Base-by-base conservation (phyloP, 176 grass and related monocot genomes). In the Avena atlantica region DNA sequence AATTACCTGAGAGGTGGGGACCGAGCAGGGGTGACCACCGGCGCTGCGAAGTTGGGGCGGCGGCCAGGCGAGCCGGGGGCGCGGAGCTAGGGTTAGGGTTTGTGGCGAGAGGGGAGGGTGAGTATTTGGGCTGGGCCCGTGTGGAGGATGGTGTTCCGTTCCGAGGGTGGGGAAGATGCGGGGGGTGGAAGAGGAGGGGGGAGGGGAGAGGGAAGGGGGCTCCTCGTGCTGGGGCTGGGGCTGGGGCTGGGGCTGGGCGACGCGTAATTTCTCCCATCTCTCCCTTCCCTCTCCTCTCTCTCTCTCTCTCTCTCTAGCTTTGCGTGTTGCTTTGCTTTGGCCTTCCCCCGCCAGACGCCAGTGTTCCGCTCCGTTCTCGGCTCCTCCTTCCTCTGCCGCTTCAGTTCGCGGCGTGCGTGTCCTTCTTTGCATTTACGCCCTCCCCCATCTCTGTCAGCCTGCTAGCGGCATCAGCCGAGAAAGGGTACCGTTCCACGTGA, bases 261-360 rank as follows among this genome's bases (percentile, higher is more conserved):
- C 74, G 74, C 83, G 92, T 93, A 91, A 87, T 79, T 92, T 88
- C 86, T 74, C 88, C 82, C 93, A 90, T 88, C 75, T 77, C 72
- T 27, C 74, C 27, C 51, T 20, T 6, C 40, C 40, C 6, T 21
- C 59, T 37, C 62, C 13, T 63, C 9, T 20, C 78, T 47, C 24
- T 53, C 21, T 65, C 13, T 63, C 9, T 20, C 78, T 47, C 24
- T 53, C 21, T 65, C 21, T 42, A 55, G 59, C 83, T 75, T 86
- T 29, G 49, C 76, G 45, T 42, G 40, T 42, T 42, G 40, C 40
- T 42, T 42, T 42, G 40, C 45, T 7, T 59, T 45, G 29, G 50
- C 66, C n/a, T 57, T 24, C 51, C 27, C 27, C 52, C 29, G 2
- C 12, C 31, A 29, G 31, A 40, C 66, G 66, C 69, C 40, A 72